Conservation (phyloP, 2,329 filamentous ascomycete species). For the Pseudogymnoascus sp. region DNA sequence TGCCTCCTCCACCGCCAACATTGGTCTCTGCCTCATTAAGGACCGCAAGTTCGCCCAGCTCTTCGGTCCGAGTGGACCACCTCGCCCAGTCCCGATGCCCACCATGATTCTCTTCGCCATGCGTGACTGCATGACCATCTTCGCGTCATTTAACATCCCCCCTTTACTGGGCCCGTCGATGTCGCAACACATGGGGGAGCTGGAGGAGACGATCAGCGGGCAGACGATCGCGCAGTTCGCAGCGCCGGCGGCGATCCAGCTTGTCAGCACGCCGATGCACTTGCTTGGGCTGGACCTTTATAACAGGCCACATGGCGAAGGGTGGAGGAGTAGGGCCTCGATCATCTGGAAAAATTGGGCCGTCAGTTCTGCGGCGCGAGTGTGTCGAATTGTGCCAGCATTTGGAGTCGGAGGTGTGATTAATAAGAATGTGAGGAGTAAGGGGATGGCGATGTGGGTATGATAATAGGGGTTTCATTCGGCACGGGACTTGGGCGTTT, state of each 20-base stretch:
- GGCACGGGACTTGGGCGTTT: background rate
- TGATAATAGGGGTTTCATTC: background rate
- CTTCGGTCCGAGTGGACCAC: slow-evolving; percentile 58
- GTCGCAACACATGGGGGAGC: slow-evolving; percentile 45
- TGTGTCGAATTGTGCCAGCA: slow-evolving; percentile 79
- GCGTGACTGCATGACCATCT: slow-evolving; percentile 82
- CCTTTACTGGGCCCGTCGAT: slow-evolving; percentile 66
- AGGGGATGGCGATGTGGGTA: slow-evolving; percentile 57
- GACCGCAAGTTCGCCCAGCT: slow-evolving; percentile 77
- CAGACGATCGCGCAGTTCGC: slow-evolving; percentile 67
- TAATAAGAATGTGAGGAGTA: slow-evolving; percentile 62
- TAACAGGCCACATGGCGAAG: slow-evolving; percentile 43
- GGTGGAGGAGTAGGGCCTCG: slow-evolving; percentile 52
- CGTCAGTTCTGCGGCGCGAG: slow-evolving; percentile 64
- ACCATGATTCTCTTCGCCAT: slow-evolving; percentile 73
- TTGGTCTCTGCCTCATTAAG: slow-evolving; percentile 81
- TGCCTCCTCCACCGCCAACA: slow-evolving; percentile 73
- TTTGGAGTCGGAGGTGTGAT: slow-evolving; percentile 85
- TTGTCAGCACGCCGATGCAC: slow-evolving; percentile 76
- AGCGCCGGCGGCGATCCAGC: slow-evolving; percentile 70
- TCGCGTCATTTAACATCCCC: slow-evolving; percentile 86
- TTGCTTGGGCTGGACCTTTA: slow-evolving; percentile 80
- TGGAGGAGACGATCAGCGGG: slow-evolving; percentile 44
- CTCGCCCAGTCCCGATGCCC: slow-evolving; percentile 54
- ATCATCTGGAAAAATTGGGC: slow-evolving; percentile 69